phyloP scores from a whole-genome alignment of 495 filamentous ascomycete genomes.

The Bacidia rubella region DNA sequence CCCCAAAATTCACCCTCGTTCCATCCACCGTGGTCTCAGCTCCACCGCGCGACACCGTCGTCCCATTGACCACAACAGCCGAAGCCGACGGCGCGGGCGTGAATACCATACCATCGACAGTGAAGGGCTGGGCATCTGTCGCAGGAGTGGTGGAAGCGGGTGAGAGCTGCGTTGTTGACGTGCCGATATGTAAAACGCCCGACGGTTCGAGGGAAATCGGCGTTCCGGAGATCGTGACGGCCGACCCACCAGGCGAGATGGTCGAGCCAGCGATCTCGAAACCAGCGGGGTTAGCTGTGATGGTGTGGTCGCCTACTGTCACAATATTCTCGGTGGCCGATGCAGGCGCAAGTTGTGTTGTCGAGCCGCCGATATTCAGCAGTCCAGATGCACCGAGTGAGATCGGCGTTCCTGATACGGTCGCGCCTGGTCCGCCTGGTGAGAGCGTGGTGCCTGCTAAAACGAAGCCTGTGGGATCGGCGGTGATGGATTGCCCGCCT shows the following conservation, averaged over 20 bases:
- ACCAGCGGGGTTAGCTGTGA: conserved; percentile 4
- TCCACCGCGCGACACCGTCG: not conserved
- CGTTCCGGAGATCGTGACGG: conserved; percentile 16
- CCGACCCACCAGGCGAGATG: conserved; percentile 12
- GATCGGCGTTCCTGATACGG: not conserved
- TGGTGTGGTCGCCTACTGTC: not conserved
- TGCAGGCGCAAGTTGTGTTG: too few species aligned
- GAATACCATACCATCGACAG: not conserved
- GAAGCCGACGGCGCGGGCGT: not conserved
- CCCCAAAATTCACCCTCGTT: not conserved
- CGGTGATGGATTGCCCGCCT: conserved; percentile 5
- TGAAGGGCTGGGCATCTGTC: not conserved
- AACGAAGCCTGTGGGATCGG: conserved; percentile 5
- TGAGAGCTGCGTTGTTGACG: not conserved
- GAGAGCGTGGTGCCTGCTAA: conserved; percentile 8
- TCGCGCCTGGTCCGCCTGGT: not conserved
- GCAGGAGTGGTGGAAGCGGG: not conserved
- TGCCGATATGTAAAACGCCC: not conserved
- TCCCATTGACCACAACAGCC: conserved; percentile 2
- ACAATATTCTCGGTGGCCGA: too few species aligned
- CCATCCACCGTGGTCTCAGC: not conserved
- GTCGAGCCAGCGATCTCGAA: conserved; percentile 11
- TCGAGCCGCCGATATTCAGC: not conserved
- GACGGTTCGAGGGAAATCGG: conserved; percentile 3
- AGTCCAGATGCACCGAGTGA: not conserved